Percentiles rank a stretch among this genome's conserved stretches.
phyloP scores from a whole-genome alignment of 192 early-diverging fungal genomes.

The Entomortierella chlamydospora region DNA sequence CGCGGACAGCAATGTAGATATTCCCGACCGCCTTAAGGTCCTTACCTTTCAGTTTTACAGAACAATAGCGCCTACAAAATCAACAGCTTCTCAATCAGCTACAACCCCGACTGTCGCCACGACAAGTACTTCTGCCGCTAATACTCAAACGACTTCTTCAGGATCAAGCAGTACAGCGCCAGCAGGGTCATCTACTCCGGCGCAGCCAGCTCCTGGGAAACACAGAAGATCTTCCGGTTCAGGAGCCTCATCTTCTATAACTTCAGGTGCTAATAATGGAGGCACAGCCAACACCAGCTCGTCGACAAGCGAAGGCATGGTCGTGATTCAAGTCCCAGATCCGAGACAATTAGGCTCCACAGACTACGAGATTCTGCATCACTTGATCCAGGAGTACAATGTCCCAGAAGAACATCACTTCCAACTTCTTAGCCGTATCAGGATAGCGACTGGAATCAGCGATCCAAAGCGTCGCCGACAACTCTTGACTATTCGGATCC shows the following conservation, averaged over 20 bases:
- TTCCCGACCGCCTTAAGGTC: constrained; percentile 53
- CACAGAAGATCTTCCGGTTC: constrained; percentile 30
- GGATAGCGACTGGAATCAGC: constrained; percentile 73
- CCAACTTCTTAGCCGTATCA: constrained; percentile 82
- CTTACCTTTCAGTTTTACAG: constrained; percentile 77
- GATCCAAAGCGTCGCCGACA: constrained; percentile 62
- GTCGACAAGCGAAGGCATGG: constrained; percentile 62
- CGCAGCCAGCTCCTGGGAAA: constrained; percentile 14
- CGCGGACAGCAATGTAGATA: constrained; percentile 45
- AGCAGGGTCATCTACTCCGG: constrained; percentile 7
- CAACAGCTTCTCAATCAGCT: constrained; percentile 20
- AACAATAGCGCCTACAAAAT: constrained; percentile 38
- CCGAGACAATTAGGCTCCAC: constrained; percentile 41
- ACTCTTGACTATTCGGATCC: constrained; percentile 78
- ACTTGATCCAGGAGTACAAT: constrained; percentile 72
- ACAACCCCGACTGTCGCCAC: constrained; percentile 13
- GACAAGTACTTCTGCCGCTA: too few relatives aligned
- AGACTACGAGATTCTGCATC: constrained; percentile 66
- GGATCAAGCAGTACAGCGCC: constrained; percentile 8
- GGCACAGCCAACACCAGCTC: constrained; percentile 7
- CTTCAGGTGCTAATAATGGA: background rate
- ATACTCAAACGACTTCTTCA: constrained; percentile 16
- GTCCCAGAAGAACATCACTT: constrained; percentile 82
- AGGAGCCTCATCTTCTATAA: constrained; percentile 7
- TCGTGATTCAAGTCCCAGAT: constrained; percentile 66